A percentile compares a stretch with the other conserved stretches of the same genome.
phyloP scores from a whole-genome alignment of 177 flowering plant genomes.

The Telopea speciosissima region DNA sequence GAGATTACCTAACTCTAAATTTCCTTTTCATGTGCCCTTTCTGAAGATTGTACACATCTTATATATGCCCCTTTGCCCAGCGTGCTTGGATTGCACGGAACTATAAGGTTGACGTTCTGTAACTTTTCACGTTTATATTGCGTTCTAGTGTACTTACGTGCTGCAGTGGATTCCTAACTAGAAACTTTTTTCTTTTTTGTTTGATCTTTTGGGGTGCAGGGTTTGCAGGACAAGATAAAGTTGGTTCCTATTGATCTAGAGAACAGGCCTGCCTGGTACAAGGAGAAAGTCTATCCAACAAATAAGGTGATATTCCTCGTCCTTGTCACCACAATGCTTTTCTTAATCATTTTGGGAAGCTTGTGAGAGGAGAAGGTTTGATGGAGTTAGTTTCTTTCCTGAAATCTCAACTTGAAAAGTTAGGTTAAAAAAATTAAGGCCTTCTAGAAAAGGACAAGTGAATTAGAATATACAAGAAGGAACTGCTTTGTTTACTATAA shows the following conservation, averaged over 20 bases:
- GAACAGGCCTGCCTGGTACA: constrained; percentile 80
- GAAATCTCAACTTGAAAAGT: too few relatives aligned
- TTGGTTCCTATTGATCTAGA: constrained; percentile 64
- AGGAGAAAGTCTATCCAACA: constrained; percentile 72
- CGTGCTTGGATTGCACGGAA: constrained; percentile 82
- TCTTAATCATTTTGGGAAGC: too few relatives aligned
- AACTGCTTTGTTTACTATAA: too few relatives aligned
- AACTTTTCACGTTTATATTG: neutral
- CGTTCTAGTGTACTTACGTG: neutral
- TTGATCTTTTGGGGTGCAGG: constrained; percentile 31
- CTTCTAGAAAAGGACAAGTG: too few relatives aligned
- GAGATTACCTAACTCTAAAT: too few relatives aligned
- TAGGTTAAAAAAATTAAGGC: too few relatives aligned
- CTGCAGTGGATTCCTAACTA: neutral
- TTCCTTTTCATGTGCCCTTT: neutral
- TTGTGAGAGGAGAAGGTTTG: too few relatives aligned
- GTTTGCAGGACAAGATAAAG: constrained; percentile 60
- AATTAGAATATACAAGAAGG: too few relatives aligned
- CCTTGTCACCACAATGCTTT: too few relatives aligned
- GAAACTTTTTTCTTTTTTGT: neutral
- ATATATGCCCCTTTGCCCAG: constrained; percentile 71
- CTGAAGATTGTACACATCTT: constrained; percentile 60
- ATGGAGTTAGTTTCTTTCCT: too few relatives aligned
- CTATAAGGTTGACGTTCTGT: constrained; percentile 51
- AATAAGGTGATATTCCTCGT: constrained; percentile 48